phyloP scores from a whole-genome alignment of 1,284 basidiomycete genomes.

The Kwoniella shivajii region DNA sequence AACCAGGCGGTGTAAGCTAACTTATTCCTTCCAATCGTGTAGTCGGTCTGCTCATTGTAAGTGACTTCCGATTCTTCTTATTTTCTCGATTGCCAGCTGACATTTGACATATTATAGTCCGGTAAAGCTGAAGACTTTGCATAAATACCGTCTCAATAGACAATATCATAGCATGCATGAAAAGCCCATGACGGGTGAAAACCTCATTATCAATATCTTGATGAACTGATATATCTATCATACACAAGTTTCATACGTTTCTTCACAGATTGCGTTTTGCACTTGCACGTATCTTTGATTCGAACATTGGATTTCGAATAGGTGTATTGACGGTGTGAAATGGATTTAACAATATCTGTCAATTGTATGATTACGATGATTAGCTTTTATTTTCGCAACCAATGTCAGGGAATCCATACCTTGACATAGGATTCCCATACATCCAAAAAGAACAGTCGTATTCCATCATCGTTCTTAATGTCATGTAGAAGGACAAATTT shows the following conservation, averaged over 20 bases:
- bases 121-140: slow-evolving; percentile 55
- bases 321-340: slow-evolving; percentile 86
- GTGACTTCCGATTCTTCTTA: slow-evolving; percentile 15
- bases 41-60: slow-evolving; percentile 55
- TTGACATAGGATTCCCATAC: slow-evolving; percentile 95
- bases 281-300: slow-evolving; percentile 76
- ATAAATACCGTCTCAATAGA: slow-evolving; percentile 22
- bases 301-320: slow-evolving; percentile 78
- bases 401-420: slow-evolving; percentile 57
- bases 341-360: slow-evolving; percentile 86
- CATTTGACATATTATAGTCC: slow-evolving; percentile 32
- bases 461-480: slow-evolving; percentile 92
- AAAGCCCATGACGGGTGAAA: slow-evolving; percentile 8
- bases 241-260: too few relatives aligned
- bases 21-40: slow-evolving; percentile 9
- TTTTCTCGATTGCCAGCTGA: background rate
- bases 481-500: slow-evolving; percentile 92
- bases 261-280: slow-evolving; percentile 77
- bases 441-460: slow-evolving; percentile 83
- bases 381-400: too few relatives aligned
- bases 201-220: background rate
- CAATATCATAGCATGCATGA: slow-evolving; percentile 27
- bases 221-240: background rate
- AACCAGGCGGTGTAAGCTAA: slow-evolving; percentile 8
- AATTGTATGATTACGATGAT: background rate